Evolutionary conservation across 2,329 filamentous ascomycete species (phyloP).

Genomic region (Aspergillus ruber): DNA sequence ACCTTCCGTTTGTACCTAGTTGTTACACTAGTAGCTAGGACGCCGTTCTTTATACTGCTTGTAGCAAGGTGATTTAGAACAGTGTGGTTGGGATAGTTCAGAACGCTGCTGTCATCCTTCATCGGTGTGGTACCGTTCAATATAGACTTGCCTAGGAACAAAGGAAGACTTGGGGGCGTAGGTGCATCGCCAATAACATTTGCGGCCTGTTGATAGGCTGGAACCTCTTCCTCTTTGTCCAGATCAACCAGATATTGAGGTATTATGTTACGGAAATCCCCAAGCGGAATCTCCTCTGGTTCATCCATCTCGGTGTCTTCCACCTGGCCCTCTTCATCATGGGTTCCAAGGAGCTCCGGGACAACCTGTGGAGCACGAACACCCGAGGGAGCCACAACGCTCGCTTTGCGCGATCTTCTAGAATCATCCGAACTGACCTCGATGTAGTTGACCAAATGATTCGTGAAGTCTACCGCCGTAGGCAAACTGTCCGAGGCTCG

Average conservation of each 20-base stretch:
- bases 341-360: slow-evolving; percentile 27
- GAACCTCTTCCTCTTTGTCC: slow-evolving; percentile 74
- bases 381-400: slow-evolving; percentile 30
- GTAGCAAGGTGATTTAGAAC: slow-evolving; percentile 94
- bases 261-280: slow-evolving; percentile 64
- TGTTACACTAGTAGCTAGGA: slow-evolving; percentile 89
- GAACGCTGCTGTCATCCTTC: slow-evolving; percentile 96
- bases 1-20: slow-evolving; percentile 93
- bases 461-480: slow-evolving; percentile 94
- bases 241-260: slow-evolving; percentile 79
- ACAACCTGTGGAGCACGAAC: slow-evolving; percentile 41
- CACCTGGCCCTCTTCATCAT: slow-evolving; percentile 25
- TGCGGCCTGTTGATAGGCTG: slow-evolving; percentile 66
- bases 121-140: slow-evolving; percentile 84
- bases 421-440: slow-evolving; percentile 78
- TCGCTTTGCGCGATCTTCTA: slow-evolving; percentile 27
- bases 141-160: slow-evolving; percentile 91
- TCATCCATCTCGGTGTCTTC: slow-evolving; percentile 39
- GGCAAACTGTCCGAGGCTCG: slow-evolving; percentile 78
- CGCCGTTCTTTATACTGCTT: slow-evolving; percentile 95
- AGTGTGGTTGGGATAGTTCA: slow-evolving; percentile 95
- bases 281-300: slow-evolving; percentile 51
- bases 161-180: slow-evolving; percentile 74
- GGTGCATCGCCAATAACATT: slow-evolving; percentile 72
- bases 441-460: slow-evolving; percentile 97